Conservation (phyloP, 2,329 filamentous ascomycete species). For the Penicillium decumbens region DNA sequence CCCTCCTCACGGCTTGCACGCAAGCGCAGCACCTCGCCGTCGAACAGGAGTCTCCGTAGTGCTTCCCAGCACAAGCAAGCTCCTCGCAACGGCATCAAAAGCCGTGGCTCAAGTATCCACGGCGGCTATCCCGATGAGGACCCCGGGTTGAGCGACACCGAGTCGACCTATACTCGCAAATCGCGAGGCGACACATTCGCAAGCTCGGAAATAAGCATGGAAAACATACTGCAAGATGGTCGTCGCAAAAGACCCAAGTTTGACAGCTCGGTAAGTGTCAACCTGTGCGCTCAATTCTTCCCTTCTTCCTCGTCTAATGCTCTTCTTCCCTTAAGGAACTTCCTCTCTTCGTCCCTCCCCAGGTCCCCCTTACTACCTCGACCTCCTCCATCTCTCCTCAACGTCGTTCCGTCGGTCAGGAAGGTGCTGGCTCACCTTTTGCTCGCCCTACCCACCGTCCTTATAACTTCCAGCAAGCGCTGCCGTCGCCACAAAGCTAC, state of each 20-base stretch:
- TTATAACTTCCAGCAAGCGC: constrained; percentile 68
- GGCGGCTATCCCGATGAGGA: constrained; percentile 64
- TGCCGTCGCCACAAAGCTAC: constrained; percentile 82
- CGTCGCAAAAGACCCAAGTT: constrained; percentile 90
- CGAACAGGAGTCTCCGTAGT: constrained; percentile 68
- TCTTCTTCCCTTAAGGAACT: constrained; percentile 63
- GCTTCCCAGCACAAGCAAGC: constrained; percentile 70
- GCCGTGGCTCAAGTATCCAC: constrained; percentile 56
- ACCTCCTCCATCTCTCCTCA: constrained; percentile 94
- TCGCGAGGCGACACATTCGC: constrained; percentile 78
- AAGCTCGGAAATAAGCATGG: constrained; percentile 94
- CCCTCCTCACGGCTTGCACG: constrained; percentile 66
- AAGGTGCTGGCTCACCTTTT: constrained; percentile 64
- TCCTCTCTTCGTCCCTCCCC: constrained; percentile 87
- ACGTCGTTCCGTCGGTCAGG: constrained; percentile 71
- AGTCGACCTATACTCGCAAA: constrained; percentile 72
- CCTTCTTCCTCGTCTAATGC: constrained; percentile 16
- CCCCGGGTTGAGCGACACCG: constrained; percentile 81
- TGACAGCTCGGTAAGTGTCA: constrained; percentile 84
- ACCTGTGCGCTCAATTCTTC: constrained; percentile 11
- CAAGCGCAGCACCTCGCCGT: constrained; percentile 73
- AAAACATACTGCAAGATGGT: constrained; percentile 96
- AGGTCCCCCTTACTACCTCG: constrained; percentile 91
- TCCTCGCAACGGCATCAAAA: constrained; percentile 64
- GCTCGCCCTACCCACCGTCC: constrained; percentile 71